Base-by-base conservation (phyloP, 257 asterid genomes). In the Prunella vulgaris region DNA sequence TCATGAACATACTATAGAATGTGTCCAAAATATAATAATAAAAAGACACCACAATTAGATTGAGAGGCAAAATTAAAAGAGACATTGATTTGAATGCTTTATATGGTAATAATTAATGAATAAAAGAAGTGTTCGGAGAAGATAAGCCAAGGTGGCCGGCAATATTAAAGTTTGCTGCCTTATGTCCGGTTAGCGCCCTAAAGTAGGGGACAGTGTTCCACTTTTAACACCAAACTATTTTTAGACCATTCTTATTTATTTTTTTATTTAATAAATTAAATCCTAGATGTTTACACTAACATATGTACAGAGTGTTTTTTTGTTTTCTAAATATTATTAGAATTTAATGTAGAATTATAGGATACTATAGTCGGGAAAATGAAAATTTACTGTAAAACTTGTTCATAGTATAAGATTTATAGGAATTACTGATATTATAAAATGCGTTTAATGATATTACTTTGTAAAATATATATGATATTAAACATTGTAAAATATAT, bases 61-160 rank as follows among this genome's bases (percentile, higher is more conserved):
- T 42, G 51, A 13, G 51, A 13, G 51, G 51, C 51, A 42, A 69
- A 15, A 63, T 44, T 20, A 44, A 35, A 57, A 24, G 35, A 27
- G 51, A 53, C 7, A 22, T 59, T 37, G 52, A 42, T 62, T 68
- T 44, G 52, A 60, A 68, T 61, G 71, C 59, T 69, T 78, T 78
- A 48, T 40, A 51, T 8, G 1, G 59, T 20, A 52, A 40, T 33
- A 46, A 73, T 62, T 33, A 46, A 73, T 62, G 64, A 71, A 52
- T 4, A 40, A 64, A 73, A 28, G n/a, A 18, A 69, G 42, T 76
- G 71, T 69, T 28, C 61, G 66, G 66, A 62, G 40, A 60, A 52
- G 40, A 21, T 57, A 54, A 63, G 44, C 70, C 51, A 71, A 32
- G 77, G 78, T 78, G 83, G 81, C 81, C 81, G 69, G 83, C 81